Percentiles rank a stretch among this genome's conserved stretches.
Conservation (phyloP, 805 yeast species). For the Dipodascus albidus region DNA sequence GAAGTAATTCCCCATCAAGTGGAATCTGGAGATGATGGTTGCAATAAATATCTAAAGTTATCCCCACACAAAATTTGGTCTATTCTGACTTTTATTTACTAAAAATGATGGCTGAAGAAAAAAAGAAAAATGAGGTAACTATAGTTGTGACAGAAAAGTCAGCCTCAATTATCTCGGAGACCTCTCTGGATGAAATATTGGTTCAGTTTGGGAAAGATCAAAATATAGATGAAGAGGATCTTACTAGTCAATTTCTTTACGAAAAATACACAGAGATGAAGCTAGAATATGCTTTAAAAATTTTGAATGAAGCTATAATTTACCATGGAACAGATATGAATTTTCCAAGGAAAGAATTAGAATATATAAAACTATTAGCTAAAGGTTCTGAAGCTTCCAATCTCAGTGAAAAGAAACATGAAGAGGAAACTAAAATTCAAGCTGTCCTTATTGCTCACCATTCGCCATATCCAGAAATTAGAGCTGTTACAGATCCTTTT, state of each 20-base stretch:
- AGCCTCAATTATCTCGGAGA: not conserved
- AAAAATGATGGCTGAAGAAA: not conserved
- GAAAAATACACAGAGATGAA: constrained; percentile 29
- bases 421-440: constrained; percentile 27
- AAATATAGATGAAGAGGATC: not conserved
- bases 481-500: constrained; percentile 40
- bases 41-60: not conserved
- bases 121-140: not conserved
- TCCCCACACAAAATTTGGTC: not conserved
- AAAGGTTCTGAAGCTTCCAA: constrained; percentile 19
- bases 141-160: not conserved
- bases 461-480: constrained; percentile 48
- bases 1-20: not conserved
- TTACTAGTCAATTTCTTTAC: constrained; percentile 26
- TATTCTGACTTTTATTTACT: not conserved
- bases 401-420: constrained; percentile 9
- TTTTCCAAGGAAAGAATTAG: constrained; percentile 30
- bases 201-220: not conserved
- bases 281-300: constrained; percentile 29
- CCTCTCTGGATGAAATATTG: not conserved
- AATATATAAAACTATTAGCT: constrained; percentile 23
- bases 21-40: not conserved
- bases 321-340: constrained; percentile 39
- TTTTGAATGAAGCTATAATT: constrained; percentile 30
- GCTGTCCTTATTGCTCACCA: constrained; percentile 30